These are phyloP conservation scores for Candida alai DNA, from an alignment of 805 yeast species.

Conservation along the genomic window DNA sequence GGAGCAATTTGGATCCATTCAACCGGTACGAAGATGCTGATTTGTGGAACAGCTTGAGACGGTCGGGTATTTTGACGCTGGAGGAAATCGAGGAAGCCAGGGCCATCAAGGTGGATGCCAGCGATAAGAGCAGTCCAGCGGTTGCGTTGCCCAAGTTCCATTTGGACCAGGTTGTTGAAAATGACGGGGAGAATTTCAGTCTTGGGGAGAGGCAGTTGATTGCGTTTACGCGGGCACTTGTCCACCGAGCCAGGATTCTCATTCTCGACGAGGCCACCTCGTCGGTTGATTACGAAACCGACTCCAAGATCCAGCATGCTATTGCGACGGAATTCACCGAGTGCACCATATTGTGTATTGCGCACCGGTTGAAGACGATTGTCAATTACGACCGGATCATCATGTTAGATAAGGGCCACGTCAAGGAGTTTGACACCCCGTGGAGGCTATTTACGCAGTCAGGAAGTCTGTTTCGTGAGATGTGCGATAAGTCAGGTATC, in stretches of 20 bases:
- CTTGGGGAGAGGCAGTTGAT: slow-evolving; percentile 38
- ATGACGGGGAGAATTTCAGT: slow-evolving; percentile 34
- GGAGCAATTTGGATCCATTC: slow-evolving; percentile 60
- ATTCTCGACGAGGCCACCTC: slow-evolving; percentile 40
- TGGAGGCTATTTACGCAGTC: slow-evolving; percentile 23
- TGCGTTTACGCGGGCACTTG: slow-evolving; percentile 36
- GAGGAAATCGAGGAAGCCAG: slow-evolving; percentile 18
- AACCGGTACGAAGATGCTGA: slow-evolving; percentile 42
- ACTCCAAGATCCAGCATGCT: slow-evolving; percentile 31
- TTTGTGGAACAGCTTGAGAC: slow-evolving; percentile 52
- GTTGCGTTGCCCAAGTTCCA: slow-evolving; percentile 31
- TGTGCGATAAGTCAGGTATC: slow-evolving; percentile 37
- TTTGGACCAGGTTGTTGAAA: slow-evolving; percentile 33
- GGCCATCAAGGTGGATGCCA: no score
- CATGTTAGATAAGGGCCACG: slow-evolving; percentile 31
- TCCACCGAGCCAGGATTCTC: slow-evolving; percentile 33
- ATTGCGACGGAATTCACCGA: slow-evolving; percentile 28
- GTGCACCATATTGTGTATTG: slow-evolving; percentile 36
- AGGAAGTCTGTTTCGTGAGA: slow-evolving; percentile 26
- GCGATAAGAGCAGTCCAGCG: slow-evolving; percentile 4
- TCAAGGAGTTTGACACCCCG: slow-evolving; percentile 34
- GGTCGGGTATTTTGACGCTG: slow-evolving; percentile 46
- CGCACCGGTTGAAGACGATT: slow-evolving; percentile 37
- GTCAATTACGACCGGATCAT: slow-evolving; percentile 32
- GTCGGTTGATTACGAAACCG: slow-evolving; percentile 38